These are phyloP conservation scores for Marvania coccoides DNA, from an alignment of 139 green algal species.

Conservation along the genomic window DNA sequence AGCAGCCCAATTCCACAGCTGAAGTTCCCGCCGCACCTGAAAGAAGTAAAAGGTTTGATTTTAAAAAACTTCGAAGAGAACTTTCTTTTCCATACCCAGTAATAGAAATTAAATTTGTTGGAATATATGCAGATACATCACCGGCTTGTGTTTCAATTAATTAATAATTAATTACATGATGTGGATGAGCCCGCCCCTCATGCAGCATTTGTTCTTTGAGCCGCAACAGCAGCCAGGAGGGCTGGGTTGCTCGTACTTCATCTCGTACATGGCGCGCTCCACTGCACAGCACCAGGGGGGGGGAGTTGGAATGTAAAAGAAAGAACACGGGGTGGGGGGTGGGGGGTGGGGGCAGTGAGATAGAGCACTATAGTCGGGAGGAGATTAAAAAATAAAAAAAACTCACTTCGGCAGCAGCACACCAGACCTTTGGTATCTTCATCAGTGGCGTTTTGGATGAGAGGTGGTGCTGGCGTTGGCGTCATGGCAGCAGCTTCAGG, in stretches of 20 bases:
- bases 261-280: neutral
- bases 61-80: no score
- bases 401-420: neutral
- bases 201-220: neutral
- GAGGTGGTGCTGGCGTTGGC: no score
- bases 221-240: neutral
- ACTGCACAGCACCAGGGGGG: neutral
- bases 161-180: no score
- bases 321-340: no score
- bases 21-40: neutral
- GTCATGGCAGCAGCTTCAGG: no score
- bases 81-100: no score
- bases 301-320: neutral
- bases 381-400: neutral
- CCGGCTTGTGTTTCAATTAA: no score
- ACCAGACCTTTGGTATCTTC: neutral
- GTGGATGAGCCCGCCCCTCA: neutral
- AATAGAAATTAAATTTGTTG: no score
- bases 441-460: no score
- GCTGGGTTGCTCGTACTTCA: neutral
- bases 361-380: neutral
- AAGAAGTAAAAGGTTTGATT: no score
- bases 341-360: no score
- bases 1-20: conserved; percentile 1
- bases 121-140: no score